phyloP scores from a whole-genome alignment of 345 rosid species.

The Syzygium grande region DNA sequence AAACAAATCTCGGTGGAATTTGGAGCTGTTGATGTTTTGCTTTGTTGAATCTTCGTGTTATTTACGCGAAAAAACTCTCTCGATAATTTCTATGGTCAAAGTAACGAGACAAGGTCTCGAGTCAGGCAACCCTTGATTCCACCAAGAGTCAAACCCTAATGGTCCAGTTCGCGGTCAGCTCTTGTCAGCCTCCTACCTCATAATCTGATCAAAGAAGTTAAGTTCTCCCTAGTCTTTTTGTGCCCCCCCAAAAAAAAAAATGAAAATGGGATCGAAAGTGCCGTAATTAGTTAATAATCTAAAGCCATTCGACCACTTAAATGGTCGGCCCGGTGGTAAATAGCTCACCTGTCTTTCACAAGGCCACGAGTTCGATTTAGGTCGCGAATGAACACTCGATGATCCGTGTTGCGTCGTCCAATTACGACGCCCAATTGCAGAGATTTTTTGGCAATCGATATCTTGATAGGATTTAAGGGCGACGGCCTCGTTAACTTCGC shows the following conservation, averaged over 20 bases:
- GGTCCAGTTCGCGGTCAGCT: background rate
- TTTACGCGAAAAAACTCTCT: background rate
- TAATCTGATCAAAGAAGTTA: background rate
- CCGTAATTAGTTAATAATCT: accelerated
- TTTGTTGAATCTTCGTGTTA: background rate
- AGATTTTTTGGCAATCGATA: background rate
- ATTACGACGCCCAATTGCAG: too few relatives aligned
- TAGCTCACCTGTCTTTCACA: background rate
- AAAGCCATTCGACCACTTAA: background rate
- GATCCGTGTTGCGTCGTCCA: background rate
- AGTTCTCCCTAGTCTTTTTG: background rate
- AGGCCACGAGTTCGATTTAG: background rate
- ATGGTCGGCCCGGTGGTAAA: background rate
- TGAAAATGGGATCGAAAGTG: background rate
- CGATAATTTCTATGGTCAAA: background rate
- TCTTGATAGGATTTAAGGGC: background rate
- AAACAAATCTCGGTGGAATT: background rate
- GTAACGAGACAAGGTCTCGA: background rate
- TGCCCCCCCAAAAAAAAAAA: background rate
- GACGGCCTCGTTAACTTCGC: background rate
- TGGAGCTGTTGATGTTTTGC: background rate
- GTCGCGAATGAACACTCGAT: background rate
- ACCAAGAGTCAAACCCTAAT: background rate
- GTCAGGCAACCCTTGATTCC: background rate
- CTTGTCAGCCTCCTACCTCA: background rate